Base-by-base conservation (phyloP, 2,329 filamentous ascomycete species). In the Aspergillus persii region DNA sequence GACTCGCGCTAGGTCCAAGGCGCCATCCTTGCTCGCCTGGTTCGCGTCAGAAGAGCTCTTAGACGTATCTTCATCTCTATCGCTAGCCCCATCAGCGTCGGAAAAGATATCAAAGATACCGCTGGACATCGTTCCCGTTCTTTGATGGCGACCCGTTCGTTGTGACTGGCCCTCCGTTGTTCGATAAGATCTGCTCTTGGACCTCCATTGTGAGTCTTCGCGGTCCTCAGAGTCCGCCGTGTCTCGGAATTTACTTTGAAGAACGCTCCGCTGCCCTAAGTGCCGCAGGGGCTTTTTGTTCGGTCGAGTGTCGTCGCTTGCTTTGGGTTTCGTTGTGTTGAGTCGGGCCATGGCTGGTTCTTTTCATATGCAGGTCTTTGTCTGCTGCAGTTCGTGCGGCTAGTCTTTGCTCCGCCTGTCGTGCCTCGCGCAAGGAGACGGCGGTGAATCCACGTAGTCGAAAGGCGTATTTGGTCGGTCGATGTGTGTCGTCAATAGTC, bases 51-150 rank as follows among this genome's bases (percentile, higher is more conserved):
- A 36, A 36, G 33, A 41, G 33, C 29, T 44, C 33, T 27, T 61
- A 2, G 57, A 64, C 41, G 52, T 57, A 12, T 53, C 46, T 2
- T 33, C 27, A 23, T 66, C 64, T 26, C 59, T 56, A 8, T 69
- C 68, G 12, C 63, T 62, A 7, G 48, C n/a, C 7, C 57, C 59
- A 29, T 70, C 65, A 7, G 58, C 63, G 11, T 74, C 71, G 4
- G 69, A 60, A n/a, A 74, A 71, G 41, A 74, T 73, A 39, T 73
- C 64, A 33, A 74, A 74, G 8, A 56, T 52, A 2, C 61, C 47
- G 26, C 66, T 62, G 0, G 66, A 61, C 9, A 63, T 47, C 27
- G 62, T 66, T 26, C 60, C 64, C 3, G 62, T 60, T 54, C 63
- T 67, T 60, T 65, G 67, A 31, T 58, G 55, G 23, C 65, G 60